Conservation (phyloP, 257 asterid genomes). For the Solanum pimpinellifolium region DNA sequence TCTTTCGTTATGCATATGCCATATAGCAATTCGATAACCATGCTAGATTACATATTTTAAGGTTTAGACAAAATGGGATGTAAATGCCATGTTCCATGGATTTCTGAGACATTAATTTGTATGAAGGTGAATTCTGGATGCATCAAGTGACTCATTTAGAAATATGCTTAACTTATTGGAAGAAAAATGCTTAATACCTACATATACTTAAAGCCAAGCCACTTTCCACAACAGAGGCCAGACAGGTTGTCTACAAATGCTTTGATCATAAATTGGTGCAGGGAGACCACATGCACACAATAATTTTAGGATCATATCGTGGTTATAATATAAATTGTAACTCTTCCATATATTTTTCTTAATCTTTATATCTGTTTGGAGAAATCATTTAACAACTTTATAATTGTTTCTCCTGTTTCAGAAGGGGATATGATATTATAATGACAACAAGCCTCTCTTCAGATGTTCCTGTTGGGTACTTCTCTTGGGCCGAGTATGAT, state of each 20-base stretch:
- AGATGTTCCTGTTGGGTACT: slow-evolving; percentile 97
- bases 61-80: background rate
- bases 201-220: background rate
- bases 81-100: background rate
- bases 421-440: slow-evolving; percentile 69
- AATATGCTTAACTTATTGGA: background rate
- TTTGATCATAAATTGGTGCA: background rate
- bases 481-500: slow-evolving; percentile 97
- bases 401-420: slow-evolving; percentile 10
- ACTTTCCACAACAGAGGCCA: background rate
- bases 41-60: background rate
- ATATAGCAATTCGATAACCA: background rate
- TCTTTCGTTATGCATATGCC: background rate
- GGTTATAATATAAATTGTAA: background rate
- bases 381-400: background rate
- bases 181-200: background rate
- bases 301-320: background rate
- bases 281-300: background rate
- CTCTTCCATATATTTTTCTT: background rate
- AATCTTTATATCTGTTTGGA: background rate
- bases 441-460: slow-evolving; percentile 99
- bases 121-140: background rate
- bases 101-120: background rate
- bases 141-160: background rate
- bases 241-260: background rate